Base-by-base conservation (phyloP, 768 basidiomycete genomes). In the Hygrophorus pudorinus region DNA sequence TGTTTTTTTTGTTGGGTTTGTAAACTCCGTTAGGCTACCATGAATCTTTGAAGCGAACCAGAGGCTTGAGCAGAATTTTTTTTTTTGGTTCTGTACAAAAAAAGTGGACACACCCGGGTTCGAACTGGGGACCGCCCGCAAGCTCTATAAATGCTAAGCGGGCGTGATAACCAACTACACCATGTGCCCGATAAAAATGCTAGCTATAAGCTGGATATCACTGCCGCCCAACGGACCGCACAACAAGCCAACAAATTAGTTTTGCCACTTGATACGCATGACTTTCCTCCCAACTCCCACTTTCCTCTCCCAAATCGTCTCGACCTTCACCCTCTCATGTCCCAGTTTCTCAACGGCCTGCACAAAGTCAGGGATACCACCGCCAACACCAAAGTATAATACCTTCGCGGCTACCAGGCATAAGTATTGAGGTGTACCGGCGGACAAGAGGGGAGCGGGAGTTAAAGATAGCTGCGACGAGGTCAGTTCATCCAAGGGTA, bases 301-400 rank as follows among this genome's bases (percentile, higher is more conserved):
- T 24, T 64, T 72, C 49, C 62, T 68, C 54, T 87, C 81, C 73
- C 78, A 81, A 1, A 90, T 73, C 2, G 67, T 73, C 51, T 74
- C 67, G 1, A 79, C 75, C 21, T 48, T 59, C 0, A 76, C 80
- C 9, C 40, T 11, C 20, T 56, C 32, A 35, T 47, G 30, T 4
- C 56, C 60, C 5, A 16, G 20, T 11, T 12, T 18, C 31, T 42
- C 46, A 2, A 90, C 73, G 5, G 68, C 70, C 20, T 63, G 56
- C n/a, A 77, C 59, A 52, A 94, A 94, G 48, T 81, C 85, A 10
- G 73, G 61, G 20, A 93, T 65, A 5, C 92, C 88, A 0, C 94
- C 93, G 1, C 92, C 93, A 3, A 97, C 90, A 5, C 94, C 94
- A 59, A 98, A 97, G 59, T 97, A 97, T 14, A 97, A 62, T 11